Evolutionary conservation across 78 protist genomes (phyloP).

Genomic region (Diacronema lutheri): DNA sequence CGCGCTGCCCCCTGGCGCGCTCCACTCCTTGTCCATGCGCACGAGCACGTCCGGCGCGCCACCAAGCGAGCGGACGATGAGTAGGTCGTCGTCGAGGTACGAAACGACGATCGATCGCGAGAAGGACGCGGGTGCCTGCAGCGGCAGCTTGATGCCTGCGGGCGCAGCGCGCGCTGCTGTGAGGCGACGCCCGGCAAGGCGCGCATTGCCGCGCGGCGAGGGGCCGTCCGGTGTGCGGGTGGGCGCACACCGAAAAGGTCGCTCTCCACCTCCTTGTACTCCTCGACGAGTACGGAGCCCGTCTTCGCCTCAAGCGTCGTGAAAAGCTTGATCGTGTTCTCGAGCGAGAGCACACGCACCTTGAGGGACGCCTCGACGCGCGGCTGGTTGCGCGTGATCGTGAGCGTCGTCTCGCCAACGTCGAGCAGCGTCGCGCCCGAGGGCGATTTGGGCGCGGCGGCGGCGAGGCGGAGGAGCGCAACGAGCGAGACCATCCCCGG

Average conservation of each 20-base stretch:
- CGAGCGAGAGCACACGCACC: not conserved
- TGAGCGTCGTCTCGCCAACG: not conserved
- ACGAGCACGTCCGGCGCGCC: constrained; percentile 4
- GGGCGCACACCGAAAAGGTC: no score
- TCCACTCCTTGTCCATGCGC: not conserved
- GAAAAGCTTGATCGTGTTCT: not conserved
- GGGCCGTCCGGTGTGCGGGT: no score
- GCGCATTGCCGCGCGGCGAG: no score
- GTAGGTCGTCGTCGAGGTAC: not conserved
- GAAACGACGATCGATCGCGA: constrained; percentile 2
- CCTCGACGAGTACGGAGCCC: not conserved
- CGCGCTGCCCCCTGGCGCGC: no score
- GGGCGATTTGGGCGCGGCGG: not conserved
- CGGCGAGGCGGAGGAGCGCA: not conserved
- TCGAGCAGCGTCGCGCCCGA: not conserved
- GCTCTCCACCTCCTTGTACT: not conserved
- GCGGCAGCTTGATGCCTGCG: not conserved
- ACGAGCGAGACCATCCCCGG: not conserved
- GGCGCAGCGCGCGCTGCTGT: no score
- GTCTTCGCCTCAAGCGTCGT: not conserved
- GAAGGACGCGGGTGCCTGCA: not conserved
- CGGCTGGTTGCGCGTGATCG: not conserved
- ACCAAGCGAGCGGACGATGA: not conserved
- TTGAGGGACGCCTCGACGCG: not conserved
- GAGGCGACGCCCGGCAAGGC: no score